Evolutionary conservation across 768 basidiomycete species (phyloP).

Genomic region (Rhizopogon roseolus): DNA sequence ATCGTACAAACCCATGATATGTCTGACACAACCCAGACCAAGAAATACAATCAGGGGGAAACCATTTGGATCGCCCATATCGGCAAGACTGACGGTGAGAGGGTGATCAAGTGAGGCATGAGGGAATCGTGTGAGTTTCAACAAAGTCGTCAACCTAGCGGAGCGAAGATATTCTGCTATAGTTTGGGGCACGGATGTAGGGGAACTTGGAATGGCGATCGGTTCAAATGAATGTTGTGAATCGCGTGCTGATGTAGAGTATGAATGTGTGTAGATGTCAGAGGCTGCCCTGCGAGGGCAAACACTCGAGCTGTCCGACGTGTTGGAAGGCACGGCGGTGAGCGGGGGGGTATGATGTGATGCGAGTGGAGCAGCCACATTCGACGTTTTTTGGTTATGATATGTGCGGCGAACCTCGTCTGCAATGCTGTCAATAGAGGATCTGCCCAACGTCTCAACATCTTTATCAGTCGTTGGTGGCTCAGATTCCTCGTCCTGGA

Average conservation of each 20-base stretch:
- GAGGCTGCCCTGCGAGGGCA: conserved; percentile 28
- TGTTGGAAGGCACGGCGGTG: conserved; percentile 34
- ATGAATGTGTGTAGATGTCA: conserved; percentile 51
- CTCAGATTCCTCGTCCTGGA: conserved; percentile 50
- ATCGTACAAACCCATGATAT: conserved; percentile 93
- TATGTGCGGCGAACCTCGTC: conserved; percentile 75
- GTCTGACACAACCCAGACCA: conserved; percentile 90
- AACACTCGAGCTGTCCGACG: conserved; percentile 55
- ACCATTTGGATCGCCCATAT: conserved; percentile 82
- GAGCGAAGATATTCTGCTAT: conserved; percentile 89
- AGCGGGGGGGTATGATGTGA: conserved; percentile 34
- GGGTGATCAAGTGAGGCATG: conserved; percentile 73
- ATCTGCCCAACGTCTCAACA: conserved; percentile 64
- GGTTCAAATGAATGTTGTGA: conserved; percentile 23
- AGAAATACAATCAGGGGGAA: conserved; percentile 89
- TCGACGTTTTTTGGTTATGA: conserved; percentile 44
- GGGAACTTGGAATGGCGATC: conserved; percentile 34
- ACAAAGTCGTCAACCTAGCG: conserved; percentile 73
- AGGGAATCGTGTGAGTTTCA: conserved; percentile 74
- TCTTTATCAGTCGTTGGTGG: conserved; percentile 51
- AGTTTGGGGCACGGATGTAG: conserved; percentile 58
- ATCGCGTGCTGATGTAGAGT: conserved; percentile 21
- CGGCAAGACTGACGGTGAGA: conserved; percentile 86
- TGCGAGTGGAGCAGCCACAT: conserved; percentile 25
- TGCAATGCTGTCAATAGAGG: conserved; percentile 84